These are phyloP conservation scores for Vigna nakashimae DNA, from an alignment of 306 rosid genomes.

Conservation along the genomic window DNA sequence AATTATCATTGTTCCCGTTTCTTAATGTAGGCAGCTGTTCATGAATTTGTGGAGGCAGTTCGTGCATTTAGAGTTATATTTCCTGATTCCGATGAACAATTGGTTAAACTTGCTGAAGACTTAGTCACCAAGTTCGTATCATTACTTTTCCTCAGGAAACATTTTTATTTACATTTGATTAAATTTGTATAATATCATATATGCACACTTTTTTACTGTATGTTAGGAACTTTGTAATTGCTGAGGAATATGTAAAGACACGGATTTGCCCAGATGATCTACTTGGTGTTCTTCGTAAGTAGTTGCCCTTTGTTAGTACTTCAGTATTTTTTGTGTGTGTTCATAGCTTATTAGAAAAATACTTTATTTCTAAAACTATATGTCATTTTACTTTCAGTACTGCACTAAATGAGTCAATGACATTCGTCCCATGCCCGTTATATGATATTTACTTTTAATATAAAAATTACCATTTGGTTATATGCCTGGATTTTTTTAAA, in stretches of 20 bases:
- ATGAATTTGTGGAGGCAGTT: slow-evolving; percentile 86
- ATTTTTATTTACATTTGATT: slow-evolving; percentile 33
- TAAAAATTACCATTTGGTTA: background rate
- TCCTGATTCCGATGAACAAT: slow-evolving; percentile 85
- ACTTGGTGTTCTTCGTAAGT: slow-evolving; percentile 75
- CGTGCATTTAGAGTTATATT: slow-evolving; percentile 85
- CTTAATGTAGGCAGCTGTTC: slow-evolving; percentile 61
- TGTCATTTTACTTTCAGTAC: slow-evolving; percentile 31
- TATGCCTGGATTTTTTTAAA: slow-evolving; percentile 2
- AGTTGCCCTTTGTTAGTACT: slow-evolving; percentile 16
- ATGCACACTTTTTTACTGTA: slow-evolving; percentile 40
- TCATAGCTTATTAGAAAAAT: background rate
- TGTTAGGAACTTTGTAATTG: slow-evolving; percentile 52
- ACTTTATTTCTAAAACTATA: slow-evolving; percentile 22
- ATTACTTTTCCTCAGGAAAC: slow-evolving; percentile 18
- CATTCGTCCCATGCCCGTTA: slow-evolving; percentile 14
- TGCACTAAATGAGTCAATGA: slow-evolving; percentile 8
- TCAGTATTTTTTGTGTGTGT: slow-evolving; percentile 1
- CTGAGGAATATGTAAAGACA: slow-evolving; percentile 66
- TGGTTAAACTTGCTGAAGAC: slow-evolving; percentile 69
- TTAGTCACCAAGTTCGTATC: slow-evolving; percentile 71
- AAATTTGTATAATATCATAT: slow-evolving; percentile 1
- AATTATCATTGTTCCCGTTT: slow-evolving; percentile 34
- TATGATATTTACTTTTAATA: slow-evolving; percentile 12
- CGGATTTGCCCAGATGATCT: slow-evolving; percentile 69